Percentiles rank a stretch among this genome's conserved stretches.
phyloP scores from a whole-genome alignment of 179 eudicot genomes.

The Gypsophila paniculata region DNA sequence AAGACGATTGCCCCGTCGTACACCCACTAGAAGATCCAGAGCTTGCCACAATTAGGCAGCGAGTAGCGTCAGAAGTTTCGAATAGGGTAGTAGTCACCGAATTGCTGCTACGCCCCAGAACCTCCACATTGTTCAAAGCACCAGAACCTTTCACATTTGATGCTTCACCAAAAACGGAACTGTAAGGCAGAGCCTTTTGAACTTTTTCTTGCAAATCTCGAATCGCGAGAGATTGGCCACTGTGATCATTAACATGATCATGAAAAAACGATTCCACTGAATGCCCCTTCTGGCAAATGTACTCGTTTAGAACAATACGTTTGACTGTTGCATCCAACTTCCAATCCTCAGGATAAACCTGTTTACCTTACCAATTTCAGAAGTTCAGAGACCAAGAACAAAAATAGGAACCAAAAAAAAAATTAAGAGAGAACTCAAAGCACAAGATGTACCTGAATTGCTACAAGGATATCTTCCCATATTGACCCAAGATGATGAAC shows the following conservation, averaged over 20 bases:
- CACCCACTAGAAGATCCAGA: slow-evolving; percentile 36
- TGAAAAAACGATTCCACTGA: slow-evolving; percentile 22
- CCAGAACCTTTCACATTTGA: slow-evolving; percentile 25
- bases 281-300: slow-evolving; percentile 36
- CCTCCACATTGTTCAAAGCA: slow-evolving; percentile 22
- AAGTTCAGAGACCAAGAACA: slow-evolving; percentile 34
- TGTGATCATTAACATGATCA: slow-evolving; percentile 28
- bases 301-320: slow-evolving; percentile 57
- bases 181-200: slow-evolving; percentile 51
- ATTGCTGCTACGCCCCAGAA: slow-evolving; percentile 33
- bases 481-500: slow-evolving; percentile 50
- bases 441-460: slow-evolving; percentile 59
- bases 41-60: slow-evolving; percentile 40
- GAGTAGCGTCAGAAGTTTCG: slow-evolving; percentile 49
- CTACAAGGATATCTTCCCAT: slow-evolving; percentile 40
- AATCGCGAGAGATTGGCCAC: slow-evolving; percentile 36
- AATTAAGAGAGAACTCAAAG: slow-evolving; percentile 19
- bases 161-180: slow-evolving; percentile 32
- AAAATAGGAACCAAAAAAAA: slow-evolving; percentile 11
- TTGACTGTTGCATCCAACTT: slow-evolving; percentile 59
- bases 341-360: slow-evolving; percentile 66
- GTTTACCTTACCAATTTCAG: slow-evolving; percentile 46
- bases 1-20: slow-evolving; percentile 40
- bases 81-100: slow-evolving; percentile 53
- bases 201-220: slow-evolving; percentile 57